Evolutionary conservation across 371 early-diverging fungal genomes (phyloP), one percentile per base, ranked within the genome.

Genomic region (Mortierella polycephala): DNA sequence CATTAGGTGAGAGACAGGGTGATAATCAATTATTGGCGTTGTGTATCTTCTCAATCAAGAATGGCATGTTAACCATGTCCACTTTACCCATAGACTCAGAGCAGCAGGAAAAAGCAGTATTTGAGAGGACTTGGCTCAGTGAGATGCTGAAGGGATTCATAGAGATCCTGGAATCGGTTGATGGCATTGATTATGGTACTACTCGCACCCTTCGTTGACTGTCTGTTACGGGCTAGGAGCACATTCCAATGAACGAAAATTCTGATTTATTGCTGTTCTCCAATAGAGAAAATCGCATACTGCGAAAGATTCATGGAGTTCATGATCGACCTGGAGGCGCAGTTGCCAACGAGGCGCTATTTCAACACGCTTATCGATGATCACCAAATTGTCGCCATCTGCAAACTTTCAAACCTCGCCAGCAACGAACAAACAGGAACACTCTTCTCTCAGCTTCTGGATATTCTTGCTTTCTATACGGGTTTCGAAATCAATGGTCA

Each of bases 271-370:
- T 44, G 18, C 7, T 53, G 37, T 7, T 39, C 8, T 14, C 40
- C 41, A 20, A 54, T 67, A 51, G 87, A 92, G 14, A 60, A 86
- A 7, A 74, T 91, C 37, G 77, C 81, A 23, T 95, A 91, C 60
- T 86, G 88, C 64, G 92, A 92, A 57, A 88, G 94, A 14, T 88
- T 91, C 62, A 63, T 97, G 37, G 97, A 97, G 75, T 85, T 98
- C 41, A 69, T 98, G 55, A 91, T 95, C 20, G 95, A 93, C 69
- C 80, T 98, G 23, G 90, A 91, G 70, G 85, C 94, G 16, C 98
- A 97, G 82, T 80, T 97, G 41, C 92, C 97, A 3, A 97, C 98
- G 0, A 91, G 98, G 41, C 90, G 98, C 57, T 96, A 88, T 71
- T 88, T 97, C 69, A 91, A 93, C 67, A 85, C 89, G 1, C 63